Evolutionary conservation across 2,329 filamentous ascomycete genomes (phyloP), one percentile per base, ranked within the genome.

Genomic region (Monosporascus ibericus): DNA sequence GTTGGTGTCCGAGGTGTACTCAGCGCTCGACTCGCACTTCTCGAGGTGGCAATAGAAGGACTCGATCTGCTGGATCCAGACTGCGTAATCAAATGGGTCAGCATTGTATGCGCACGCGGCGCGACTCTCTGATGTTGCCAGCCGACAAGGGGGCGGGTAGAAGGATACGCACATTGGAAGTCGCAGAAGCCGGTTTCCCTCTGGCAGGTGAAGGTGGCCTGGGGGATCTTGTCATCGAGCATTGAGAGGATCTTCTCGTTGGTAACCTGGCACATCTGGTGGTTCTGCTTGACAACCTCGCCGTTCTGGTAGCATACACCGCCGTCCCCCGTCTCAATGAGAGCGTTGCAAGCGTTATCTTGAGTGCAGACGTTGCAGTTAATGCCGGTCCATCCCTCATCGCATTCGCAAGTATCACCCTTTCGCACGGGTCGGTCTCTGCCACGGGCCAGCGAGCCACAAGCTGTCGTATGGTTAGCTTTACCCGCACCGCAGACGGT

Each of bases 231-330:
- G 44, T 87, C 85, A 63, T 91, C 88, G 48, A 99, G 79, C 65
- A 92, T 85, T 56, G 92, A 85, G 51, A 92, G 77, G 65, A 99
- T 99, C 75, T 95, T 94, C 70, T 84, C 82, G 74, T 99, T 99
- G 52, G 92, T 97, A 59, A 99, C 94, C 70, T 95, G 90, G 73
- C 94, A 99, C 75, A 96, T 94, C 72, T 99, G 95, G 73, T 91
- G 92, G 75, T 97, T 99, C 72, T 95, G 85, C 63, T 94, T 91
- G 57, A 97, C 86, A 11, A 95, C 86, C 60, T 95, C 84, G 46
- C 92, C 92, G 60, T 92, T 86, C 65, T 89, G 87, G 68, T 96
- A 97, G 74, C 94, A 99, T 11, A 96, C 85, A 34, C 91, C 94
- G 46, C 86, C 90, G 55, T 90, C 81, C 3, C 82, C 82, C 15